Evolutionary conservation across 768 basidiomycete genomes (phyloP).

Genomic region (Collybia nuda): DNA sequence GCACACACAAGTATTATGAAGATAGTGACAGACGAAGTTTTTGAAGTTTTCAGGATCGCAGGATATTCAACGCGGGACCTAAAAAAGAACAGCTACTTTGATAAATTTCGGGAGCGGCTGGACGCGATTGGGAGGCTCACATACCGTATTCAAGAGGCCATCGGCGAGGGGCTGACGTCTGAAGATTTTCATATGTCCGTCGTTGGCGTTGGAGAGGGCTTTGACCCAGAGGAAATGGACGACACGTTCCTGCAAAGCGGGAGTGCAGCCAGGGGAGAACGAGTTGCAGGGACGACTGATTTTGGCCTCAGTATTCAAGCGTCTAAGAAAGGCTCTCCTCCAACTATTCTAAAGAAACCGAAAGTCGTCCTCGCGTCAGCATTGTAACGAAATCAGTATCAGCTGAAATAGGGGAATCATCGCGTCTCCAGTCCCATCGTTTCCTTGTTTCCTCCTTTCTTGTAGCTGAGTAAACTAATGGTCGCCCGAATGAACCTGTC

Average conservation of each 20-base stretch:
- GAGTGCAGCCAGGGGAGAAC: neutral
- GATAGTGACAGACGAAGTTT: slow-evolving; percentile 1
- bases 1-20: slow-evolving; percentile 18
- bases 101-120: neutral
- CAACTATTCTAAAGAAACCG: slow-evolving; percentile 1
- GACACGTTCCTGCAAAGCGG: neutral
- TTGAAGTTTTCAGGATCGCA: slow-evolving; percentile 6
- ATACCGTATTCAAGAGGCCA: slow-evolving; percentile 4
- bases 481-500: too few species aligned
- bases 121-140: slow-evolving; percentile 1
- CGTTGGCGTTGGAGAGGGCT: neutral
- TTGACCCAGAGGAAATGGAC: slow-evolving; percentile 4
- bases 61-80: slow-evolving; percentile 2
- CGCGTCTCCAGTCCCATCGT: too few species aligned
- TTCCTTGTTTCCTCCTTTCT: too few species aligned
- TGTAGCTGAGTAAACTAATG: too few species aligned
- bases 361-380: slow-evolving; percentile 4
- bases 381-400: neutral
- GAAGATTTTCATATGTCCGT: slow-evolving; percentile 5
- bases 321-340: neutral
- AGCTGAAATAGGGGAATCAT: too few species aligned
- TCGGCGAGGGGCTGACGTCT: slow-evolving; percentile 4
- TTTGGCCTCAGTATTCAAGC: neutral
- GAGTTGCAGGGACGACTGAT: slow-evolving; percentile 4
- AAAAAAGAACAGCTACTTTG: neutral